Base-by-base conservation (phyloP, 306 rosid species). In the Canavalia ensiformis region DNA sequence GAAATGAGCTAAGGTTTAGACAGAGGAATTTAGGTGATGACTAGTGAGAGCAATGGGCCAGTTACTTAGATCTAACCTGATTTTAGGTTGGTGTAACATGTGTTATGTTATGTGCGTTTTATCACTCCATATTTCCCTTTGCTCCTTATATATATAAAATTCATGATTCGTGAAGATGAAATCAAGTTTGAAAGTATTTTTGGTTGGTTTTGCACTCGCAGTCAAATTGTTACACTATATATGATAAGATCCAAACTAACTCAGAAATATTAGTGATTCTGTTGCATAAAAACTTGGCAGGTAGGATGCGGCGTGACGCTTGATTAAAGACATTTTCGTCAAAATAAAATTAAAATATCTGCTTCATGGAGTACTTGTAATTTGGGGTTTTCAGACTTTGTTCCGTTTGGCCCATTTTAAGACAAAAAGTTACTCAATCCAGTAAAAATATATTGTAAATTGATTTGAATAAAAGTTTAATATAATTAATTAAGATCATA, bases 231-330 rank as follows among this genome's bases (percentile, higher is more conserved):
- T 5, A 5, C 6, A 76, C 52, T 59, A 52, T 6, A 52, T 52
- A 8, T 7, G 62, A 30, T 80, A 51, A 64, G 62, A 77, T 63
- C 58, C 25, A 54, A 60, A 70, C 18, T 25, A 62, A 4, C 76
- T 10, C 45, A 56, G 7, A 67, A 78, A 73, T 73, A 57, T 57
- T 57, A 79, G 87, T 1, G 66, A 66, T 41, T 78, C 67, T 42
- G 81, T 77, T 77, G 6, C 31, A 6, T 50, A 18, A 59, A 46
- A 46, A 13, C 42, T n/a, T n/a, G 50, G 50, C 4, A 1, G 1
- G 63, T 50, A 2, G 37, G 63, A 57, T n/a, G 29, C 59, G 1
- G 0, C 60, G 6, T 18, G 33, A 55, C 2, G 60, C 60, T 6
- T 2, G 4, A 52, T 10, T 18, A 55, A 54, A 52, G 58, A 0